Base-by-base conservation (phyloP, 768 basidiomycete genomes). In the Pholiota molesta region DNA sequence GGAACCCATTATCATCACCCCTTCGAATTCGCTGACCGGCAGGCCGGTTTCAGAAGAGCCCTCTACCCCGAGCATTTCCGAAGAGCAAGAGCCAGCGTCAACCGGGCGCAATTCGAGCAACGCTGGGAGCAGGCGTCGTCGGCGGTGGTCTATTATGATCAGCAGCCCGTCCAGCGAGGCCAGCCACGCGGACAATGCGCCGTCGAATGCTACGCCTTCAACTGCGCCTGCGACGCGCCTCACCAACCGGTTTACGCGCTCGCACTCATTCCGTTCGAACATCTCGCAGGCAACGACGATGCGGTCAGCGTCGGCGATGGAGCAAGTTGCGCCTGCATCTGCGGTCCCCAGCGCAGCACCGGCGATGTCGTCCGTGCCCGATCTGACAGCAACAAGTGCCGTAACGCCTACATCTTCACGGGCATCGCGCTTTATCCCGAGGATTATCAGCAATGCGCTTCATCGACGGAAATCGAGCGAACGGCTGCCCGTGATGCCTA, bases 391-490 rank as follows among this genome's bases (percentile, higher is more conserved):
- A 31, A 60, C 72, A 35, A 59, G 72, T 28, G 69, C 72, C 17
- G 62, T 75, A 17, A 68, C 75, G 7, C 74, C 76, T 35, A 68
- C 72, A 10, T 70, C 75, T 51, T 73, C 83, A 3, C 79, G 82
- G n/a, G 80, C 86, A 13, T 80, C 79, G 19, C 83, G 90, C 23
- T 90, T 92, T 70, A 69, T 94, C 54, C 88, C 91, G 10, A 85
- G 91, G 29, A 82, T 93, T 58, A 76, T 94, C 54, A 84, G 82
- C 62, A 84, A 84, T 63, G 88, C 89, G 5, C 83, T 94, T 60
- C 70, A 80, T 62, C 73, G 77, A 16, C 81, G 89, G 55, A 81
- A 87, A 54, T 81, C 83, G n/a, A 86, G 86, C 55, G 88, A 89
- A 45, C 80, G 79, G 17, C 74, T 78, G 52, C 67, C 78, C 14